Conservation (phyloP, 2,329 filamentous ascomycete species). For the Epichloe baconii region DNA sequence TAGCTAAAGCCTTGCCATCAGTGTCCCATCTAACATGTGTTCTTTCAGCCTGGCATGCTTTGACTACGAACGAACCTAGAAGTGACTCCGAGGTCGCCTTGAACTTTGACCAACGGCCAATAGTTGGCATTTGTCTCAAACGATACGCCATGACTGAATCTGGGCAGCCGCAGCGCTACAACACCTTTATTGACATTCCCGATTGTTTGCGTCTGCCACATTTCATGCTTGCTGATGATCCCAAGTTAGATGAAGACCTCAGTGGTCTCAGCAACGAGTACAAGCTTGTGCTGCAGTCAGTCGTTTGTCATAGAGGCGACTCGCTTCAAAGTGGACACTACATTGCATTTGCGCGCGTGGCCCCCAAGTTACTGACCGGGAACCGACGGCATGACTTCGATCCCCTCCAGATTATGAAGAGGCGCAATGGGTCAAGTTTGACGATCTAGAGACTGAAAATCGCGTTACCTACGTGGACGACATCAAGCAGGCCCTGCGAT, state of each 20-base stretch:
- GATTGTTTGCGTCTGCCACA: conserved; percentile 68
- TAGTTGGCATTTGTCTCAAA: conserved; percentile 87
- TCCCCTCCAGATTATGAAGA: conserved; percentile 55
- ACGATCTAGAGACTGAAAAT: conserved; percentile 59
- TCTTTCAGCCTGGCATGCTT: conserved; percentile 66
- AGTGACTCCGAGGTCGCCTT: conserved; percentile 73
- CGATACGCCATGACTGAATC: conserved; percentile 61
- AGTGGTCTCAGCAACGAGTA: conserved; percentile 75
- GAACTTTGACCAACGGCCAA: conserved; percentile 74
- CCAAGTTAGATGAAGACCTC: conserved; percentile 40
- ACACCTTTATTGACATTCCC: conserved; percentile 85
- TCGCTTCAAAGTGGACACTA: conserved; percentile 87
- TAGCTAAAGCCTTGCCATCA: neutral
- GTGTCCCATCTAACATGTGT: neutral
- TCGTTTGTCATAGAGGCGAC: conserved; percentile 82
- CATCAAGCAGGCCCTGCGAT: conserved; percentile 57
- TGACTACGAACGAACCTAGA: conserved; percentile 35
- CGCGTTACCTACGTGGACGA: conserved; percentile 69
- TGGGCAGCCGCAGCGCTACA: conserved; percentile 56
- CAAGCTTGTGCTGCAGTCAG: conserved; percentile 80
- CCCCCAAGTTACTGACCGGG: conserved; percentile 46
- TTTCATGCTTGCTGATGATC: conserved; percentile 70
- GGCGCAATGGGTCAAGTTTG: conserved; percentile 80
- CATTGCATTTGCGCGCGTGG: conserved; percentile 68
- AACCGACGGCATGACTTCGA: conserved; percentile 42